phyloP scores from a whole-genome alignment of 208 protist genomes.

The Acanthamoeba healyi region DNA sequence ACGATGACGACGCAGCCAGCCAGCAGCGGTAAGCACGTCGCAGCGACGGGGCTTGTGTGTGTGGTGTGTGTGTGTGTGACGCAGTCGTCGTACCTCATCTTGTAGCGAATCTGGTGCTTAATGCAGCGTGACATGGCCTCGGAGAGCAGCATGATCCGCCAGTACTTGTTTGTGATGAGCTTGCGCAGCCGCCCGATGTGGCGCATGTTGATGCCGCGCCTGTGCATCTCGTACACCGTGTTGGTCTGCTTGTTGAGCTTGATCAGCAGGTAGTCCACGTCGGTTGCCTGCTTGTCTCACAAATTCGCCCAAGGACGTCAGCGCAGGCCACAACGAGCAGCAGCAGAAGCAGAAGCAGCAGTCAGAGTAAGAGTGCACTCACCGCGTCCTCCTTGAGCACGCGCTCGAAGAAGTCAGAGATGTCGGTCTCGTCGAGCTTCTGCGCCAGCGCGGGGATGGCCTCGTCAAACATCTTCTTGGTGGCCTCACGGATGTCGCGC shows the following conservation, averaged over 20 bases:
- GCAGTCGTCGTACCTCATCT: conserved; percentile 5
- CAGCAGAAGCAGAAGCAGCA: too few species aligned
- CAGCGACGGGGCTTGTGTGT: too few species aligned
- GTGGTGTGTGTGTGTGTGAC: neutral
- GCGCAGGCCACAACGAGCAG: too few species aligned
- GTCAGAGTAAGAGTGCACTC: neutral
- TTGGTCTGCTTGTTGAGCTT: conserved; percentile 22
- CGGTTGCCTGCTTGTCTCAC: neutral
- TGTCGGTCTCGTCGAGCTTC: conserved; percentile 1
- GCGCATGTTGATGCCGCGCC: conserved; percentile 44
- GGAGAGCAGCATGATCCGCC: neutral
- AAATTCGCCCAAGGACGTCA: neutral
- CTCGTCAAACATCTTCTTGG: conserved; percentile 22
- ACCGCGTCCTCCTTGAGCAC: neutral
- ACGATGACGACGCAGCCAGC: too few species aligned
- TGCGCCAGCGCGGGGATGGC: conserved; percentile 3
- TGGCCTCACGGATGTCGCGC: conserved; percentile 43
- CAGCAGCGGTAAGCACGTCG: too few species aligned
- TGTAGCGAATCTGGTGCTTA: neutral
- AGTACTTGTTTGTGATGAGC: neutral
- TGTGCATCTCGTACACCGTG: conserved; percentile 17
- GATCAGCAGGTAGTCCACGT: conserved; percentile 12
- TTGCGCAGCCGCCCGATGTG: conserved; percentile 44
- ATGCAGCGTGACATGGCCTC: conserved; percentile 34
- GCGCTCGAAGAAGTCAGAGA: conserved; percentile 36